Percentiles rank a stretch among this genome's conserved stretches.
Evolutionary conservation across 1,139 yeast genomes (phyloP).

Genomic region (Hanseniaspora uvarum): DNA sequence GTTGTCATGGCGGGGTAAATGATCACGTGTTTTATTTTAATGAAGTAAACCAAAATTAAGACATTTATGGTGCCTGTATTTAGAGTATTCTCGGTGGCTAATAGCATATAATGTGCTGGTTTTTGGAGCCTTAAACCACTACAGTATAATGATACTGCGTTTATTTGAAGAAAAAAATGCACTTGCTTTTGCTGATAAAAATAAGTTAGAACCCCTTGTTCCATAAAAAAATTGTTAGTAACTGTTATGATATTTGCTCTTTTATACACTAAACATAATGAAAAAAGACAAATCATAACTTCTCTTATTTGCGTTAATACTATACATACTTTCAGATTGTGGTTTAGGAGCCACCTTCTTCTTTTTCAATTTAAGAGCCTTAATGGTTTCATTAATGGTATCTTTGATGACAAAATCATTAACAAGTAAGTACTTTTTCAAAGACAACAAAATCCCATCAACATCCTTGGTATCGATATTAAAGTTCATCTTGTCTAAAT

Average conservation of each 20-base stretch:
- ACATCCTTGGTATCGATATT: neutral
- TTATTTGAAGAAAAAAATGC: too few species aligned
- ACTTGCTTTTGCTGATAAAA: neutral
- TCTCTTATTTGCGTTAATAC: neutral
- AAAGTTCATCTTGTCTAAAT: slow-evolving; percentile 6
- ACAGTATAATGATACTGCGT: too few species aligned
- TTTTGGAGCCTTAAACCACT: too few species aligned
- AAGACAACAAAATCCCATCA: slow-evolving; percentile 1
- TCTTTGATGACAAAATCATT: slow-evolving; percentile 9
- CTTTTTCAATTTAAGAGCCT: slow-evolving; percentile 7
- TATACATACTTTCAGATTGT: slow-evolving; percentile 11
- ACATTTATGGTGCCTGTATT: too few species aligned
- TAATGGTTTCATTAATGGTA: neutral
- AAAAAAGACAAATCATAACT: neutral
- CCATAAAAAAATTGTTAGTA: neutral
- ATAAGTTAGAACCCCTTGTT: neutral
- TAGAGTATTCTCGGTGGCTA: too few species aligned
- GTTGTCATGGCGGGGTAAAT: neutral
- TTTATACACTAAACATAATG: too few species aligned
- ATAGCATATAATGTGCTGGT: too few species aligned
- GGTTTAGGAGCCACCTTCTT: neutral
- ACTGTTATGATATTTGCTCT: neutral
- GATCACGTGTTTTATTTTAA: neutral
- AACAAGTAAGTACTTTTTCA: slow-evolving; percentile 8
- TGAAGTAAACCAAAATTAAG: too few species aligned